A percentile compares a stretch with the other conserved stretches of the same genome.
Conservation (phyloP, 805 yeast species). For the Lachancea sp. region DNA sequence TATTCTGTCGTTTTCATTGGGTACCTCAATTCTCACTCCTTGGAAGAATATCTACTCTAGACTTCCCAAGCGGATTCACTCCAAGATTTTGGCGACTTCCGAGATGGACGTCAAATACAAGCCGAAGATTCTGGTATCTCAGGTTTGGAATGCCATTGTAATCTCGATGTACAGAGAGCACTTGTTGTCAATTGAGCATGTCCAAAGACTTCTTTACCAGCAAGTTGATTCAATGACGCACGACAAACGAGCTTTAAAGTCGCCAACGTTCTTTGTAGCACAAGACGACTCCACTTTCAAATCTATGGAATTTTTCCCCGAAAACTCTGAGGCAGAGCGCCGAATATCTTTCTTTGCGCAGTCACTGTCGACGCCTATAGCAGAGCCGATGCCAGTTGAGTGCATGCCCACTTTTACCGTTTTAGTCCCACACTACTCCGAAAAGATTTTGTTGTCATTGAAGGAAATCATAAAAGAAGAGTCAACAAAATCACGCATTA, state of each 20-base stretch:
- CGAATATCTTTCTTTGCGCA: conserved; percentile 87
- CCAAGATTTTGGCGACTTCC: conserved; percentile 55
- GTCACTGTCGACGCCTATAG: conserved; percentile 79
- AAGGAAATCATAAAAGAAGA: conserved; percentile 73
- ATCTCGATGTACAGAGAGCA: conserved; percentile 81
- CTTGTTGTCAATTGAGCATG: conserved; percentile 64
- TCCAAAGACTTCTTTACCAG: conserved; percentile 57
- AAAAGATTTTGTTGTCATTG: conserved; percentile 68
- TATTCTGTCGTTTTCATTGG: conserved; percentile 61
- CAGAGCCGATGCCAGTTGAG: conserved; percentile 57
- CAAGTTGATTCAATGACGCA: conserved; percentile 35
- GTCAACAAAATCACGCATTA: conserved; percentile 50
- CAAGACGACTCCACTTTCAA: conserved; percentile 71
- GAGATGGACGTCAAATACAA: conserved; percentile 42
- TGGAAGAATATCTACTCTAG: conserved; percentile 78
- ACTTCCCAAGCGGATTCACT: conserved; percentile 66
- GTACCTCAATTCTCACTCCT: conserved; percentile 82
- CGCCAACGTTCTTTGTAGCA: conserved; percentile 73
- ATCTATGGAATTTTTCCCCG: conserved; percentile 46
- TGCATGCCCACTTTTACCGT: conserved; percentile 81
- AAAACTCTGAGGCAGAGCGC: conserved; percentile 72
- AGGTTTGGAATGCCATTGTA: conserved; percentile 79
- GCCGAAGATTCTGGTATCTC: conserved; percentile 54
- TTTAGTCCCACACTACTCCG: conserved; percentile 79
- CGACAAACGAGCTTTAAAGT: conserved; percentile 44